Evolutionary conservation across 352 stramenopile species (phyloP).

Genomic region (Blastocystis sp.): DNA sequence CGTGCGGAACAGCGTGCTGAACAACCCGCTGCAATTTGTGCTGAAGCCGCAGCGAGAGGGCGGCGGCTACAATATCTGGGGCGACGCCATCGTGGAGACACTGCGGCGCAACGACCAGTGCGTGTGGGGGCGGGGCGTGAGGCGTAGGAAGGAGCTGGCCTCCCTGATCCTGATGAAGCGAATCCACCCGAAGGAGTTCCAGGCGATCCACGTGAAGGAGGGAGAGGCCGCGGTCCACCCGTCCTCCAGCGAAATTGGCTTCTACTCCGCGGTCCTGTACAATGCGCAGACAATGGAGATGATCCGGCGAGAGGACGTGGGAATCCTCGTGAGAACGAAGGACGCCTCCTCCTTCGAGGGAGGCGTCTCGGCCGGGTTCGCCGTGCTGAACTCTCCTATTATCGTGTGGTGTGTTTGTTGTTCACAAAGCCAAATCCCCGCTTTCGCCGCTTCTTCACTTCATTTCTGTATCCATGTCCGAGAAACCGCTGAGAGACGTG

Average conservation of each 20-base stretch:
- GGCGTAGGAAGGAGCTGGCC: constrained; percentile 75
- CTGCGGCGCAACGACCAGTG: constrained; percentile 77
- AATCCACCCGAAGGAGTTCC: constrained; percentile 82
- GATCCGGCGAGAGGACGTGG: constrained; percentile 86
- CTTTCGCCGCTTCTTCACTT: neutral
- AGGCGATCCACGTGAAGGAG: constrained; percentile 75
- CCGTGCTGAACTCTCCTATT: constrained; percentile 84
- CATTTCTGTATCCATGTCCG: constrained; percentile 14
- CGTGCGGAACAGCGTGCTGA: constrained; percentile 74
- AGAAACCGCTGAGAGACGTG: constrained; percentile 2
- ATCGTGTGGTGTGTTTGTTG: constrained; percentile 74
- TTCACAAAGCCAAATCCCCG: neutral
- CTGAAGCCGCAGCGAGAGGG: constrained; percentile 96
- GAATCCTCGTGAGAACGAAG: constrained; percentile 92
- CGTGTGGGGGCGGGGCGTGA: constrained; percentile 9
- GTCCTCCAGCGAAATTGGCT: constrained; percentile 65
- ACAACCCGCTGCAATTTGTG: constrained; percentile 80
- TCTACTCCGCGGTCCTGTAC: constrained; percentile 75
- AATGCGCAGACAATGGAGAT: constrained; percentile 74
- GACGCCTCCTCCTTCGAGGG: constrained; percentile 88
- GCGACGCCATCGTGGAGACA: constrained; percentile 82
- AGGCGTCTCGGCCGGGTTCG: constrained; percentile 88
- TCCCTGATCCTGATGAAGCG: constrained; percentile 93
- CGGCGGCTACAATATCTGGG: constrained; percentile 95
- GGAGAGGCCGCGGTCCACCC: constrained; percentile 67